A percentile compares a stretch with the other conserved stretches of the same genome.
Evolutionary conservation across 495 filamentous ascomycete genomes (phyloP).

Genomic region (Penicillium antarcticum): DNA sequence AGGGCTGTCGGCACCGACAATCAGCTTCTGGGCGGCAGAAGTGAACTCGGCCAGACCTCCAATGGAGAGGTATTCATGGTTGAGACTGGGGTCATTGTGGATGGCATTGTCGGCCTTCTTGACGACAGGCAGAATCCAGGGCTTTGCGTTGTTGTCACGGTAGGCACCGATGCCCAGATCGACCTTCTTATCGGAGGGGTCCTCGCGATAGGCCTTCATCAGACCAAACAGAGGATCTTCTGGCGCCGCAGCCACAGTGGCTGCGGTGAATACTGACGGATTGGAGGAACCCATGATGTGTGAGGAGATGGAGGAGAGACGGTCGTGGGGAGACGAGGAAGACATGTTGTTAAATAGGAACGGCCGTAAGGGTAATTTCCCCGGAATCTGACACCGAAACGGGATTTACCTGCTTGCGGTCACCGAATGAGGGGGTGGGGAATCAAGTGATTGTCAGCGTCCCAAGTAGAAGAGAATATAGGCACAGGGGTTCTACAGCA

Average conservation of each 20-base stretch:
- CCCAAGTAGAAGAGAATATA: too few species aligned
- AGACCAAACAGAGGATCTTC: slow-evolving; percentile 95
- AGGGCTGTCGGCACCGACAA: slow-evolving; percentile 75
- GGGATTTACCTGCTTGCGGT: slow-evolving; percentile 29
- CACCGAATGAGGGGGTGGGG: slow-evolving; percentile 28
- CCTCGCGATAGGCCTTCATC: slow-evolving; percentile 82
- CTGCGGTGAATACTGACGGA: slow-evolving; percentile 69
- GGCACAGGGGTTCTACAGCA: too few species aligned
- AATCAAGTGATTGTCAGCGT: slow-evolving; percentile 12
- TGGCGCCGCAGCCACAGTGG: slow-evolving; percentile 82
- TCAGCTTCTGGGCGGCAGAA: slow-evolving; percentile 81
- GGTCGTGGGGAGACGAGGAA: slow-evolving; percentile 25
- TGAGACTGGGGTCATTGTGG: slow-evolving; percentile 80
- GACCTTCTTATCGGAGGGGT: slow-evolving; percentile 82
- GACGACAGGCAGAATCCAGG: slow-evolving; percentile 96
- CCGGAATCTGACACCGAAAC: slow-evolving; percentile 24
- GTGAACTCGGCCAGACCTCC: slow-evolving; percentile 83
- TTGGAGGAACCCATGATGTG: slow-evolving; percentile 46
- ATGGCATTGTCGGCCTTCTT: slow-evolving; percentile 92
- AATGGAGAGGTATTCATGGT: slow-evolving; percentile 99
- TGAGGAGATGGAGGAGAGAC: slow-evolving; percentile 39
- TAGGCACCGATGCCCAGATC: slow-evolving; percentile 97
- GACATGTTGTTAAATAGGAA: slow-evolving; percentile 10
- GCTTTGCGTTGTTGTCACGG: slow-evolving; percentile 90
- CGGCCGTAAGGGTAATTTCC: too few species aligned